Evolutionary conservation across 2,329 filamentous ascomycete species (phyloP).

Genomic region (Fusarium acutatum): DNA sequence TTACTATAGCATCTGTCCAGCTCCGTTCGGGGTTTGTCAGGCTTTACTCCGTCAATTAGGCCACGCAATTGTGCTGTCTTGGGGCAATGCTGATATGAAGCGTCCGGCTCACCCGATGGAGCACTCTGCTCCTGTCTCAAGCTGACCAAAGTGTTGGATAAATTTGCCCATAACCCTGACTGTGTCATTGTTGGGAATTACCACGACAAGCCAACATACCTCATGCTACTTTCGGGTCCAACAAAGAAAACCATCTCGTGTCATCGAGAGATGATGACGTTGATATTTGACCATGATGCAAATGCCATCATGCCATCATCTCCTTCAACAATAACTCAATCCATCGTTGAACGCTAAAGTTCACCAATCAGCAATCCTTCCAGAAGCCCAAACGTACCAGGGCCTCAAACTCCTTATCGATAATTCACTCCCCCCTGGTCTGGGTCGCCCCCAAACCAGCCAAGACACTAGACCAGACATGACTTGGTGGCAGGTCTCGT

Average conservation of each 20-base stretch:
- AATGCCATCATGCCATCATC: conserved; percentile 37
- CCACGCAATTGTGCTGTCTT: background rate
- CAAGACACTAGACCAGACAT: conserved; percentile 25
- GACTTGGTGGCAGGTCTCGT: conserved; percentile 36
- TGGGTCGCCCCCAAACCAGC: conserved; percentile 22
- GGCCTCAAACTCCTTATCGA: conserved; percentile 34
- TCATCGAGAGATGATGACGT: conserved; percentile 32
- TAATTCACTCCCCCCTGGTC: conserved; percentile 25
- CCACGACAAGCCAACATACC: conserved; percentile 7
- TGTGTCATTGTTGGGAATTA: conserved; percentile 11
- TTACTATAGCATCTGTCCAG: background rate
- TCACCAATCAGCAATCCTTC: conserved; percentile 32
- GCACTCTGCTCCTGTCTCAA: conserved; percentile 1
- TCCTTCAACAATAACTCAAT: conserved; percentile 19
- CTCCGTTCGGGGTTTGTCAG: background rate
- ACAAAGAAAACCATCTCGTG: conserved; percentile 8
- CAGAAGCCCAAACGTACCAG: conserved; percentile 24
- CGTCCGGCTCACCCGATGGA: background rate
- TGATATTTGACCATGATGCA: conserved; percentile 31
- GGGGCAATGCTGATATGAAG: background rate
- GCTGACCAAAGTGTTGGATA: conserved; percentile 8
- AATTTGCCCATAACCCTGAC: background rate
- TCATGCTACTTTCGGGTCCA: conserved; percentile 5
- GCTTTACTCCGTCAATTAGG: background rate
- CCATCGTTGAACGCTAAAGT: conserved; percentile 5